Evolutionary conservation across 345 rosid species (phyloP).

Genomic region (Sisymbrium irio): DNA sequence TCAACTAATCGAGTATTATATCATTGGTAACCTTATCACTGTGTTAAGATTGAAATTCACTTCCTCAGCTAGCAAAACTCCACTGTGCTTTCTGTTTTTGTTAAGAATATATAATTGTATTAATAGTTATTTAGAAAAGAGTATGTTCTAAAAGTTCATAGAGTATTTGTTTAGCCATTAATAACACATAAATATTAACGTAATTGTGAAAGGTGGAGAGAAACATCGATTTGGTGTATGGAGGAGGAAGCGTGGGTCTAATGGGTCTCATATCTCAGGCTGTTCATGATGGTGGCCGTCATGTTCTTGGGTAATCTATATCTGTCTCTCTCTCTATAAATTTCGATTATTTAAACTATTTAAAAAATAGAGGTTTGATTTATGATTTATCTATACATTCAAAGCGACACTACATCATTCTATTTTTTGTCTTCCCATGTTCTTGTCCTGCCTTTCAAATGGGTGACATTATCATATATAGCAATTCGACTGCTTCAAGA

Average conservation of each 20-base stretch:
- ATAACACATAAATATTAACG: not conserved
- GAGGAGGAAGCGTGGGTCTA: slow-evolving; percentile 42
- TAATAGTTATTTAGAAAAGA: not conserved
- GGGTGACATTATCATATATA: slow-evolving; percentile 29
- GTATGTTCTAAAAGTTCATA: not conserved
- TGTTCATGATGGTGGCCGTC: slow-evolving; percentile 41
- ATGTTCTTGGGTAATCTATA: slow-evolving; percentile 34
- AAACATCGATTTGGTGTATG: slow-evolving; percentile 39
- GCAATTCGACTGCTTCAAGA: slow-evolving; percentile 13
- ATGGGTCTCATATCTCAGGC: slow-evolving; percentile 39
- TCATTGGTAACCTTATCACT: not conserved
- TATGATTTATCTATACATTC: not conserved
- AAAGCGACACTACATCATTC: slow-evolving; percentile 26
- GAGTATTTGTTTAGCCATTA: not conserved
- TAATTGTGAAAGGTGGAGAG: slow-evolving; percentile 31
- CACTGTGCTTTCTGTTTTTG: not conserved
- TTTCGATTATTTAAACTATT: not conserved
- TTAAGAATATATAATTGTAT: not conserved
- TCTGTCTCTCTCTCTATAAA: not conserved
- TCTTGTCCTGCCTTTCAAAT: slow-evolving; percentile 30
- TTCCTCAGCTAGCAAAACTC: not conserved
- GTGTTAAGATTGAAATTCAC: not conserved
- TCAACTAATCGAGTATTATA: not conserved
- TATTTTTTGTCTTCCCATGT: slow-evolving; percentile 25
- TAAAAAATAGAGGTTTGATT: not conserved